phyloP scores from a whole-genome alignment of 1,284 basidiomycete genomes.

The Mycocalia duriaeana region DNA sequence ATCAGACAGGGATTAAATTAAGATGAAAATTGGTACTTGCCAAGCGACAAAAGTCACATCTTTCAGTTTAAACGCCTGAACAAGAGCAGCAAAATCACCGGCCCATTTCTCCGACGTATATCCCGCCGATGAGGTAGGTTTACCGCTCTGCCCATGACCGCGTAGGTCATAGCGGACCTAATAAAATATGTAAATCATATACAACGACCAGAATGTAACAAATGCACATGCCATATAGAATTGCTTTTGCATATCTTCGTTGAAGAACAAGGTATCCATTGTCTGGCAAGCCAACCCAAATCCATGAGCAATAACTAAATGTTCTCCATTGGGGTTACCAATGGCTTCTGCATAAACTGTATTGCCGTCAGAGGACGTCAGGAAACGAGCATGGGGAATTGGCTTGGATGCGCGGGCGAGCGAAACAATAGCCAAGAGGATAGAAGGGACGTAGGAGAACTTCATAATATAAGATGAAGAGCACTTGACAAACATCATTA shows the following conservation, averaged over 20 bases:
- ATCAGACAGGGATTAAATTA: too few relatives aligned
- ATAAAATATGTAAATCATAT: too few relatives aligned
- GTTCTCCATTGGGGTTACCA: slow-evolving; percentile 9
- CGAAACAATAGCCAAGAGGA: too few relatives aligned
- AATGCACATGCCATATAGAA: slow-evolving; percentile 12
- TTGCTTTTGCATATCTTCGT: not conserved
- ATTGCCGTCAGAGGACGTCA: not conserved
- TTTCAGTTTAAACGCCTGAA: slow-evolving; percentile 9
- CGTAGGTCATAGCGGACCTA: slow-evolving; percentile 11
- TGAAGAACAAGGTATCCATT: slow-evolving; percentile 11
- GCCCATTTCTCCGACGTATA: slow-evolving; percentile 11
- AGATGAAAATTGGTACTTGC: slow-evolving; percentile 7
- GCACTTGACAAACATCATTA: too few relatives aligned
- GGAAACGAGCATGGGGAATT: too few relatives aligned
- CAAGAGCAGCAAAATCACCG: slow-evolving; percentile 12
- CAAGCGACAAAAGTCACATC: slow-evolving; percentile 10
- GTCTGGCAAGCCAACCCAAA: slow-evolving; percentile 8
- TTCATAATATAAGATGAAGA: too few relatives aligned
- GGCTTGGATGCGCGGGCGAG: too few relatives aligned
- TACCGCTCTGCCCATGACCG: slow-evolving; percentile 11
- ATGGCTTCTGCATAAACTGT: slow-evolving; percentile 11
- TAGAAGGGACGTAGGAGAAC: too few relatives aligned
- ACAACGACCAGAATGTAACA: too few relatives aligned
- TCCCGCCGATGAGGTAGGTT: slow-evolving; percentile 5
- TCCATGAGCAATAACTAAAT: slow-evolving; percentile 12